Evolutionary conservation across 169 alveolate genomes (phyloP).

Genomic region (Pseudocohnilembus persalinus): DNA sequence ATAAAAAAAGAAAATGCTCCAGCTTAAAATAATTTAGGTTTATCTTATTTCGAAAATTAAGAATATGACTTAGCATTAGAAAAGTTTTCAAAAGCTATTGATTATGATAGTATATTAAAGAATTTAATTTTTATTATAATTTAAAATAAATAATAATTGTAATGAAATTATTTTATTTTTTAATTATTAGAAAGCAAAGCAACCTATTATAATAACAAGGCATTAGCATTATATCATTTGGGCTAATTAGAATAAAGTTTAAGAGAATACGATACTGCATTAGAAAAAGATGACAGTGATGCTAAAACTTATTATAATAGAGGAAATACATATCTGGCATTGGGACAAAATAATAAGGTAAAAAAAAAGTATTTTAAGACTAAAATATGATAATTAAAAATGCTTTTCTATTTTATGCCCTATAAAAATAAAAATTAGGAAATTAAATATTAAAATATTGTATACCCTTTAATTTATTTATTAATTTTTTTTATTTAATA

Average conservation of each 20-base stretch:
- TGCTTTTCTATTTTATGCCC: background rate
- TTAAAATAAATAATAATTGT: background rate
- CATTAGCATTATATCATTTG: conserved; percentile 66
- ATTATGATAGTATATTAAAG: conserved; percentile 17
- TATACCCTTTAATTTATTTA: too few relatives aligned
- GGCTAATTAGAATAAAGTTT: conserved; percentile 58
- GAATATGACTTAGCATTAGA: conserved; percentile 52
- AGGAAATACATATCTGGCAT: conserved; percentile 70
- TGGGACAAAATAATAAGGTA: conserved; percentile 10
- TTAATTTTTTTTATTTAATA: conserved; percentile 13
- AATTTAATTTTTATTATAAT: too few relatives aligned
- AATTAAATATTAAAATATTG: too few relatives aligned
- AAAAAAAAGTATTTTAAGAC: background rate
- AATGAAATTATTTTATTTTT: too few relatives aligned
- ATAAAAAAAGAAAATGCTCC: conserved; percentile 50
- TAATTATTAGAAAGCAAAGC: conserved; percentile 43
- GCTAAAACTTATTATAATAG: conserved; percentile 67
- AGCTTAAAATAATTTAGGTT: conserved; percentile 62
- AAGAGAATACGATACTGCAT: conserved; percentile 72
- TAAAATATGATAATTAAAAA: too few relatives aligned
- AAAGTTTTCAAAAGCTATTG: conserved; percentile 51
- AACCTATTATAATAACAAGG: conserved; percentile 64
- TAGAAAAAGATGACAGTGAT: conserved; percentile 58
- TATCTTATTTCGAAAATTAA: conserved; percentile 53
- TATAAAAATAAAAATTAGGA: too few relatives aligned